Evolutionary conservation across 192 early-diverging fungal species (phyloP).

Genomic region (Umbelopsis sp.): DNA sequence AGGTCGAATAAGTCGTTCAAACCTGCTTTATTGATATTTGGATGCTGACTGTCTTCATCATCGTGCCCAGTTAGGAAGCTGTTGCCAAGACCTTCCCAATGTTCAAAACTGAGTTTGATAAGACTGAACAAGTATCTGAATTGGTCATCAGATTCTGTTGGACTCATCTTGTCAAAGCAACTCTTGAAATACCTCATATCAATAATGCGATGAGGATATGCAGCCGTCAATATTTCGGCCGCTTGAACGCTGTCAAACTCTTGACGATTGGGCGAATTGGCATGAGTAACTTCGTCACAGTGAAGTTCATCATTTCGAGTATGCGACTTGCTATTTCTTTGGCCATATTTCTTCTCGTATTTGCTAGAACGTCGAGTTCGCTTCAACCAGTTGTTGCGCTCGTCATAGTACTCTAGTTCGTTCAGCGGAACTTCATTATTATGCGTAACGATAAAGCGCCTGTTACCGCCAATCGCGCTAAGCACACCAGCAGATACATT

Average conservation of each 20-base stretch:
- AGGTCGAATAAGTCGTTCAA: neutral
- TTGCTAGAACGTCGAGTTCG: neutral
- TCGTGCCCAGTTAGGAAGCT: slow-evolving; percentile 16
- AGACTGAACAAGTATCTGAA: neutral
- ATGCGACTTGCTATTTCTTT: neutral
- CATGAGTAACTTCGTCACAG: neutral
- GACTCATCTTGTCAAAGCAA: neutral
- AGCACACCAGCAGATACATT: slow-evolving; percentile 5
- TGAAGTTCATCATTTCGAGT: neutral
- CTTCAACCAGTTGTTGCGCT: slow-evolving; percentile 4
- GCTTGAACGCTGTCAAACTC: neutral
- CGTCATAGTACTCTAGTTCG: neutral
- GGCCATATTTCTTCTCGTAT: neutral
- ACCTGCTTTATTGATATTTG: neutral
- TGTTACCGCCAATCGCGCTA: neutral
- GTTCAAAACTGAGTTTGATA: slow-evolving; percentile 2
- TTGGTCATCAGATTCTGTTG: neutral
- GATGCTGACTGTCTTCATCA: neutral
- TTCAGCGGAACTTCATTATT: neutral
- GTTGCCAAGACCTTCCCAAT: slow-evolving; percentile 26
- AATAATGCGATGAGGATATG: neutral
- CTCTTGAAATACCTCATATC: neutral
- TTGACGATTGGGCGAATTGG: neutral
- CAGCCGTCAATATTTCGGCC: neutral
- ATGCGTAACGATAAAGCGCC: neutral